Evolutionary conservation across 2,329 filamentous ascomycete species (phyloP).

Genomic region (Verticillium albo-atrum): DNA sequence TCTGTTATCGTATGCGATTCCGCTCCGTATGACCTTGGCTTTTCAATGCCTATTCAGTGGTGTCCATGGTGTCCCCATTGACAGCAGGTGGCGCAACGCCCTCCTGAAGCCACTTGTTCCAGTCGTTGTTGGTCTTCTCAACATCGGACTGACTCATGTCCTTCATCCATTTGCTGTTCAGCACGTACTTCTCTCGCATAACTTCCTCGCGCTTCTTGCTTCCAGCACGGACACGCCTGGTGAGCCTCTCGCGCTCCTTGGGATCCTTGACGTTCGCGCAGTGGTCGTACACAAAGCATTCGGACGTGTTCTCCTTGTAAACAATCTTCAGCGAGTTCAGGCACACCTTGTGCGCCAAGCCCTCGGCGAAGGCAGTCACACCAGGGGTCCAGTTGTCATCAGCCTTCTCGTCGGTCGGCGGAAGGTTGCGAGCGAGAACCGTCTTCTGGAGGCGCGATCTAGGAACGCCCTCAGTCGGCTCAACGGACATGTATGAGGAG

Average conservation of each 20-base stretch:
- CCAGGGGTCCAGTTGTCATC: conserved; percentile 61
- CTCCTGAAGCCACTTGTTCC: conserved; percentile 48
- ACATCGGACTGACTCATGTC: conserved; percentile 74
- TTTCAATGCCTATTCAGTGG: conserved; percentile 10
- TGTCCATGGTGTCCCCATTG: conserved; percentile 17
- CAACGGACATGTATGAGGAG: conserved; percentile 81
- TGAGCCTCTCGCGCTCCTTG: conserved; percentile 53
- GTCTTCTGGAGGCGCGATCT: conserved; percentile 62
- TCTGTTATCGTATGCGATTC: background rate
- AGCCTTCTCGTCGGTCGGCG: conserved; percentile 55
- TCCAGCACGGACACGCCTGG: conserved; percentile 47
- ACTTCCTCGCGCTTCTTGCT: conserved; percentile 63
- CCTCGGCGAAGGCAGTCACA: conserved; percentile 59
- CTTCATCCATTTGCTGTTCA: conserved; percentile 76
- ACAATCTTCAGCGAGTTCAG: conserved; percentile 75
- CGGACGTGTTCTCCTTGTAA: conserved; percentile 66
- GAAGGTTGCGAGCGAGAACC: conserved; percentile 68
- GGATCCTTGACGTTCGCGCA: conserved; percentile 52
- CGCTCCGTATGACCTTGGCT: background rate
- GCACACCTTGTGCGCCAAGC: conserved; percentile 68
- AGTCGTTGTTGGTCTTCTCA: conserved; percentile 67
- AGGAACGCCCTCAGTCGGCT: conserved; percentile 77
- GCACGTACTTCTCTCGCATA: conserved; percentile 75
- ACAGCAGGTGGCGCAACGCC: conserved; percentile 34
- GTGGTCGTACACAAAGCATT: conserved; percentile 69